Percentiles rank a stretch among this genome's conserved stretches.
Conservation (phyloP, 2,329 filamentous ascomycete genomes). For the Trichoderma harzianum region DNA sequence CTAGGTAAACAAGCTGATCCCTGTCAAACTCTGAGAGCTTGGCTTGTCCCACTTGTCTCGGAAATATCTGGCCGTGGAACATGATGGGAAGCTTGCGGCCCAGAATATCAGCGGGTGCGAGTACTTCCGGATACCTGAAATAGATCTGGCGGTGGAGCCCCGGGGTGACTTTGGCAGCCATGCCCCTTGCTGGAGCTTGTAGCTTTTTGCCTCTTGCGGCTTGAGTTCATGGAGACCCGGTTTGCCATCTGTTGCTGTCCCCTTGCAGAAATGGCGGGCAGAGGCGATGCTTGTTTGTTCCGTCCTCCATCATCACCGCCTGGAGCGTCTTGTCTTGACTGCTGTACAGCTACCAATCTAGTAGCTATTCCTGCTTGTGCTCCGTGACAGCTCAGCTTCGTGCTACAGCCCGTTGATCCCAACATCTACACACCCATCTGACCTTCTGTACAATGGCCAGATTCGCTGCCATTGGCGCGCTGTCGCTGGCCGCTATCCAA, state of each 20-base stretch:
- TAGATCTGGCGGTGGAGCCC: slow-evolving; percentile 15
- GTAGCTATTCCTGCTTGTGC: neutral
- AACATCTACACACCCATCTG: neutral
- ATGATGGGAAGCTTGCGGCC: neutral
- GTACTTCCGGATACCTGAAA: slow-evolving; percentile 19
- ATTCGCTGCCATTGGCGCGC: neutral
- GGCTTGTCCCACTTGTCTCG: neutral
- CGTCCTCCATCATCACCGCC: slow-evolving; percentile 6
- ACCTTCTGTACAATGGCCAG: slow-evolving; percentile 2
- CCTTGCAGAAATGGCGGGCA: neutral
- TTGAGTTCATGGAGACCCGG: neutral
- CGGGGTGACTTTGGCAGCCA: neutral
- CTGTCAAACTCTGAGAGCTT: neutral
- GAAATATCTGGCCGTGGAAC: neutral
- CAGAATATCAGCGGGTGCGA: neutral
- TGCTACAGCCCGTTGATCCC: neutral
- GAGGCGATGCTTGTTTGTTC: neutral
- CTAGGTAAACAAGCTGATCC: neutral
- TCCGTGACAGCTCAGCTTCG: neutral
- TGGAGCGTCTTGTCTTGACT: neutral
- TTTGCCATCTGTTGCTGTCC: neutral
- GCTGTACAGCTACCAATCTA: neutral
- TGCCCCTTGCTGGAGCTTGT: neutral
- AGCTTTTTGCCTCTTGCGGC: slow-evolving; percentile 11
- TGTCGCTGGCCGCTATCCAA: slow-evolving; percentile 16